Evolutionary conservation across 768 basidiomycete genomes (phyloP).

Genomic region (Hericium rajendrae): DNA sequence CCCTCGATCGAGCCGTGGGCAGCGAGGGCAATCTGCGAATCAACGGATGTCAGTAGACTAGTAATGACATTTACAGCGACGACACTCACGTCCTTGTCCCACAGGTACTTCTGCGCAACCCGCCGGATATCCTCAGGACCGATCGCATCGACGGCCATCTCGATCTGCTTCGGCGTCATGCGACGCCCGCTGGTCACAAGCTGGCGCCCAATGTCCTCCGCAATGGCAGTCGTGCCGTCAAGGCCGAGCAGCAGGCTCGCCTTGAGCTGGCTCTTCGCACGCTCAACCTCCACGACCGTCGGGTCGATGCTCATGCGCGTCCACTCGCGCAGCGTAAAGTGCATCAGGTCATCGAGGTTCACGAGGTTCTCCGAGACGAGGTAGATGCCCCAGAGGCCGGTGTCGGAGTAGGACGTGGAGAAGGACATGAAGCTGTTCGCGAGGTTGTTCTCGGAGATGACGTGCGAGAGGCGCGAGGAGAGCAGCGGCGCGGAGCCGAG

Average conservation of each 20-base stretch:
- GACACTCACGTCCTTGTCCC: slow-evolving; percentile 78
- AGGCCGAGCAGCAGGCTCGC: slow-evolving; percentile 82
- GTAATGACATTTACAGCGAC: too few species aligned
- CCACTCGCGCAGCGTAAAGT: slow-evolving; percentile 96
- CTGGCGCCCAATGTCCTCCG: slow-evolving; percentile 98
- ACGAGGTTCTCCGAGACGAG: slow-evolving; percentile 88
- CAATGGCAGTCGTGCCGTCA: slow-evolving; percentile 93
- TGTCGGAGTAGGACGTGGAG: slow-evolving; percentile 97
- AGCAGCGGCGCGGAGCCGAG: slow-evolving; percentile 85
- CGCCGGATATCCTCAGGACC: slow-evolving; percentile 83
- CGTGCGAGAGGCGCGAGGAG: slow-evolving; percentile 85
- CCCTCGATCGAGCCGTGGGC: slow-evolving; percentile 89
- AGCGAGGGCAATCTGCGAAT: slow-evolving; percentile 64
- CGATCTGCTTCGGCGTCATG: slow-evolving; percentile 88
- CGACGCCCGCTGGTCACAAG: slow-evolving; percentile 89
- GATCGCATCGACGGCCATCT: slow-evolving; percentile 86
- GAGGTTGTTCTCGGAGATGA: slow-evolving; percentile 87
- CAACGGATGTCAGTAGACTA: not conserved
- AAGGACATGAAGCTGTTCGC: slow-evolving; percentile 99
- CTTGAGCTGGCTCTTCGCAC: slow-evolving; percentile 98
- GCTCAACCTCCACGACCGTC: slow-evolving; percentile 61
- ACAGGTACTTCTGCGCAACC: slow-evolving; percentile 92
- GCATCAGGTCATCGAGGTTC: slow-evolving; percentile 88
- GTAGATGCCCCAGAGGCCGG: slow-evolving; percentile 98
- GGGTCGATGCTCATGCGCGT: slow-evolving; percentile 87